Base-by-base conservation (phyloP, 495 filamentous ascomycete species). In the Xylona heveae region DNA sequence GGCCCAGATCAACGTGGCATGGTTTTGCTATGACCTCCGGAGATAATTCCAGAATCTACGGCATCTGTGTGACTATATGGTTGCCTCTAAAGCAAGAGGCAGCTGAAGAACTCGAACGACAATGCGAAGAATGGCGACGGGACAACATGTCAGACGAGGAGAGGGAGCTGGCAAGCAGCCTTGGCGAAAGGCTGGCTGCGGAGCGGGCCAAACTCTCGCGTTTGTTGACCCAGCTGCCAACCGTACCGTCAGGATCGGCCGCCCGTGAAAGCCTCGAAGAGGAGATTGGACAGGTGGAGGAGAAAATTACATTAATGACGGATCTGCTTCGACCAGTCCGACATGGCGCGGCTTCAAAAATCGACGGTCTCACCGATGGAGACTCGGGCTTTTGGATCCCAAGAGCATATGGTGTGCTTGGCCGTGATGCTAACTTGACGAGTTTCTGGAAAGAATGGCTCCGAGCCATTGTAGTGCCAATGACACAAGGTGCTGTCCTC, bases 391-490 rank as follows among this genome's bases (percentile, higher is more conserved):
- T 97, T 34, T 97, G 88, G 88, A 84, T 84, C 28, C 88, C 88
- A 34, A 68, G 88, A 36, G 79, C 85, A 4, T 97, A 85, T 47
- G 88, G 88, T 31, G 75, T 97, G 34, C 64, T 97, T 36, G 88
- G 88, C 21, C 68, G 82, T 34, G 85, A 97, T 47, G 59, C 59
- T 18, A 74, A 66, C 33, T 64, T 88, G 59, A 80, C 83, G 30
- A 74, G 68, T 33, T 97, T 97, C 56, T 95, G 88, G 88, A 97
- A 97, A 50, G 88, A 97, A 47, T 97, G 88, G 88, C 62, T 97
- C 24, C 71, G 78, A 50, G 88, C 84, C 6, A 64, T 97, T 13
- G 63, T 83, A 18, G 82, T 93, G 24, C 88, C 88, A 10, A 94
- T 94, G 88, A 82, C 71, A 10, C 78, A 92, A 48, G 82, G 85